Base-by-base conservation (phyloP, 257 asterid species). In the Rehmannia glutinosa region DNA sequence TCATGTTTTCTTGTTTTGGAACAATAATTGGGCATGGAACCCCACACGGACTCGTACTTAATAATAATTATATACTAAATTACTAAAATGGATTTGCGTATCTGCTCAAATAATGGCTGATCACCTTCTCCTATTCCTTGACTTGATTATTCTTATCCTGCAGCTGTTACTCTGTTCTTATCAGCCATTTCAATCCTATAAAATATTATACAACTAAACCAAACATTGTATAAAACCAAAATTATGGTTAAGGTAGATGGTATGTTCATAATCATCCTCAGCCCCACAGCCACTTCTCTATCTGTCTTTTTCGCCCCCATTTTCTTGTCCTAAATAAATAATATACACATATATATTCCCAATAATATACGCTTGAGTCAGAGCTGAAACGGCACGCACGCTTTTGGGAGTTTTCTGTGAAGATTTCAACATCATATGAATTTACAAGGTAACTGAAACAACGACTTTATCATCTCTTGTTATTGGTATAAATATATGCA, bases 321-420 rank as follows among this genome's bases (percentile, higher is more conserved):
- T 68, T 57, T 66, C 76, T 27, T 28, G 53, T 49, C 38, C 51
- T 7, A 21, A 60, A 70, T 30, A 2, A 30, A 32, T 32, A 3
- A 24, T 13, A 28, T 38, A 24, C 15, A 21, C 21, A 32, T 57
- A 13, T 7, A 35, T 20, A 25, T 58, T 56, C 12, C 3, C 9
- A 53, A 12, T 50, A 12, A 17, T 23, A 47, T 76, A 81, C 75
- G 74, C 78, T n/a, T n/a, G n/a, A n/a, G n/a, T n/a, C n/a, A n/a
- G n/a, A n/a, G n/a, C 82, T 62, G 39, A 64, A 66, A 73, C 73
- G 65, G 70, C 70, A 73, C 70, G 78, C n/a, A 59, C 58, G 54
- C 63, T 15, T 45, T 41, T 10, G 20, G 30, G 59, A 33, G 3
- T 39, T 72, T 68, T 59, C 20, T 42, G 42, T n/a, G n/a, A n/a